phyloP scores from a whole-genome alignment of 768 basidiomycete species.

The Macrolepiota albuminosa region DNA sequence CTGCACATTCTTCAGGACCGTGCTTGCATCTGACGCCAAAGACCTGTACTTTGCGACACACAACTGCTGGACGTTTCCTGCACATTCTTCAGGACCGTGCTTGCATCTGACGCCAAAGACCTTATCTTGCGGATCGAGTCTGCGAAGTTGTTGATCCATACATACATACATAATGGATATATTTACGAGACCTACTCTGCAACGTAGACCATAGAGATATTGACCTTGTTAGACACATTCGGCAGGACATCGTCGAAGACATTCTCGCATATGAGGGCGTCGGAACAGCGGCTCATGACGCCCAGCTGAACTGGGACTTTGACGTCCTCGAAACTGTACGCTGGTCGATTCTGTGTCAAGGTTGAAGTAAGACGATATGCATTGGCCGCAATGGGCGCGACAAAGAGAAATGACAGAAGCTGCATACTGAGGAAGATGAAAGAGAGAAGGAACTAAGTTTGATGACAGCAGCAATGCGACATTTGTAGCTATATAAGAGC shows the following conservation, averaged over 20 bases:
- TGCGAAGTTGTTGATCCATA: slow-evolving; percentile 21
- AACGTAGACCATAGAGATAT: slow-evolving; percentile 68
- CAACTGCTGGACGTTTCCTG: slow-evolving; percentile 85
- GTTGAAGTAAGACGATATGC: slow-evolving; percentile 6
- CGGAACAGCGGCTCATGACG: slow-evolving; percentile 64
- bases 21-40: slow-evolving; percentile 64
- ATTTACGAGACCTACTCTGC: slow-evolving; percentile 49
- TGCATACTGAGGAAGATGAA: slow-evolving; percentile 5
- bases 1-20: slow-evolving; percentile 76
- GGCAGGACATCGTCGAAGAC: slow-evolving; percentile 70
- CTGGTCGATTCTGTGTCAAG: slow-evolving; percentile 4
- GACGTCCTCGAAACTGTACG: slow-evolving; percentile 16
- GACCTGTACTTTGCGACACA: slow-evolving; percentile 65
- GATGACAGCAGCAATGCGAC: neutral
- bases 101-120: slow-evolving; percentile 75
- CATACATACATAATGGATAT: neutral
- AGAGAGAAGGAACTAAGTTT: neutral
- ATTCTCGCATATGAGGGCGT: slow-evolving; percentile 77
- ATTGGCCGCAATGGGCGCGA: neutral
- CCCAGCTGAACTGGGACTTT: slow-evolving; percentile 47
- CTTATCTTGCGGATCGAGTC: slow-evolving; percentile 59
- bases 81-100: slow-evolving; percentile 81
- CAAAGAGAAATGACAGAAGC: slow-evolving; percentile 4
- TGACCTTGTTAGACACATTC: slow-evolving; percentile 57
- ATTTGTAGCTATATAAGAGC: neutral